Conservation (phyloP, 2,329 filamentous ascomycete genomes). For the Diaporthe vexans region DNA sequence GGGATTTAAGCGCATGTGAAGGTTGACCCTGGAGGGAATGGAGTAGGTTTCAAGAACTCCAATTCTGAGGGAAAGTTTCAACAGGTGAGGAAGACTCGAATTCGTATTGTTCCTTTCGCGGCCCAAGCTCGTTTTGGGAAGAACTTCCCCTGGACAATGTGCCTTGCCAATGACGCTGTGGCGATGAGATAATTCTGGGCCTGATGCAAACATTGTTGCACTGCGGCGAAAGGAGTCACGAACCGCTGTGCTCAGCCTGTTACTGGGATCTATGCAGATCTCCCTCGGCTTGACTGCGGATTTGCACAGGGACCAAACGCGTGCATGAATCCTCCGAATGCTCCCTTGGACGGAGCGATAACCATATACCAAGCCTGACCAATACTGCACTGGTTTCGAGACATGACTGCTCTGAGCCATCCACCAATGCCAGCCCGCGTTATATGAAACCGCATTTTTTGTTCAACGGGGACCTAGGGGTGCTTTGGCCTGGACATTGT, state of each 20-base stretch:
- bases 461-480: neutral
- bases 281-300: constrained; percentile 3
- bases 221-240: neutral
- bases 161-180: constrained; percentile 1
- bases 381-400: constrained; percentile 21
- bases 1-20: neutral
- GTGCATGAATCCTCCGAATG: constrained; percentile 7
- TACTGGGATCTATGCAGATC: constrained; percentile 10
- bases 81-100: constrained; percentile 11
- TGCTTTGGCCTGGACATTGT: neutral
- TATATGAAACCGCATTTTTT: constrained; percentile 1
- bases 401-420: constrained; percentile 17
- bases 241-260: neutral
- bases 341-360: constrained; percentile 10
- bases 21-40: neutral
- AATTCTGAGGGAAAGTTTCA: constrained; percentile 26
- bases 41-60: constrained; percentile 13
- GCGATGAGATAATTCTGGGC: constrained; percentile 7
- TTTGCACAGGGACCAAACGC: neutral
- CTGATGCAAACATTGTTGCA: constrained; percentile 25
- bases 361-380: constrained; percentile 14
- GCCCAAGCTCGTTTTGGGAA: constrained; percentile 27
- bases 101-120: constrained; percentile 21
- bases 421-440: neutral
- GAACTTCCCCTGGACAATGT: neutral